These are phyloP conservation scores for Dioscorea alata DNA, from an alignment of 106 monocot genomes.

Conservation along the genomic window DNA sequence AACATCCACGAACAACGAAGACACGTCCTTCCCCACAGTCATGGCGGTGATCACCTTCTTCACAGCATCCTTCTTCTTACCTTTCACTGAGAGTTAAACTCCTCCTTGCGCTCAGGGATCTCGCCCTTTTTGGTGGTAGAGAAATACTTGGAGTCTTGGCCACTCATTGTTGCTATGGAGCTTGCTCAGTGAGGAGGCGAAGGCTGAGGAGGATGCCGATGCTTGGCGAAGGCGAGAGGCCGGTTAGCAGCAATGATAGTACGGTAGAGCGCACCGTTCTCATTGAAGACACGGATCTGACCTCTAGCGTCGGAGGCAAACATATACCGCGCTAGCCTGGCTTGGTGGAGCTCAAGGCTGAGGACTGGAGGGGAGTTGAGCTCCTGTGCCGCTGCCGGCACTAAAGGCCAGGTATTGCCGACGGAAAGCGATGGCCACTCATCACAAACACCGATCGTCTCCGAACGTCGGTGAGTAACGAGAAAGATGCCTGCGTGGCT, in stretches of 20 bases:
- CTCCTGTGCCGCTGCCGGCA: slow-evolving; percentile 23
- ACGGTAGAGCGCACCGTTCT: slow-evolving; percentile 71
- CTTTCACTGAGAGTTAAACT: too few relatives aligned
- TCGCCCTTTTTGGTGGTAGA: too few relatives aligned
- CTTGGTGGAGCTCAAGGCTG: slow-evolving; percentile 46
- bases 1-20: too few relatives aligned
- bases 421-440: slow-evolving; percentile 52
- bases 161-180: too few relatives aligned
- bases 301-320: slow-evolving; percentile 52
- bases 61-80: too few relatives aligned
- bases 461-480: slow-evolving; percentile 45
- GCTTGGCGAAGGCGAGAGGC: slow-evolving; percentile 68
- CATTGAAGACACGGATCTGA: slow-evolving; percentile 67
- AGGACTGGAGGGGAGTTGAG: slow-evolving; percentile 40
- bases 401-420: slow-evolving; percentile 25
- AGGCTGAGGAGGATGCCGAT: too few relatives aligned
- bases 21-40: too few relatives aligned
- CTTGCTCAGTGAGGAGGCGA: too few relatives aligned
- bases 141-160: too few relatives aligned
- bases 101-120: too few relatives aligned
- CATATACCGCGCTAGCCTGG: slow-evolving; percentile 48
- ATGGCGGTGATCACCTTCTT: too few relatives aligned
- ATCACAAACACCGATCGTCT: slow-evolving; percentile 35
- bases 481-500: slow-evolving; percentile 77
- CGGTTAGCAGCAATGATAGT: slow-evolving; percentile 40